Evolutionary conservation across 352 stramenopile genomes (phyloP).

Genomic region (Phytophthora tubulina): DNA sequence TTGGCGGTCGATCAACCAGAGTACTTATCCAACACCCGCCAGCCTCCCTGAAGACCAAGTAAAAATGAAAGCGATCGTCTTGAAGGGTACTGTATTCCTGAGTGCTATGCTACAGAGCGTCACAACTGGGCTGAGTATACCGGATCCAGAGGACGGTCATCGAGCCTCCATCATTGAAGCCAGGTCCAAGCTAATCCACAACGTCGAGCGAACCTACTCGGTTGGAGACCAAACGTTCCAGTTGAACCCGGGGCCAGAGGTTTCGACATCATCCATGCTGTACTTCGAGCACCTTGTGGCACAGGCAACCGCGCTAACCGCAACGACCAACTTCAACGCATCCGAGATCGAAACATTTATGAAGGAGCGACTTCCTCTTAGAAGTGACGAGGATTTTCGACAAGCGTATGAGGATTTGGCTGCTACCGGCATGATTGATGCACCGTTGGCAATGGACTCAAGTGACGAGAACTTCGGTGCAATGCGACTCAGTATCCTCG

Average conservation of each 20-base stretch:
- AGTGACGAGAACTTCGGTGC: constrained; percentile 52
- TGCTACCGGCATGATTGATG: constrained; percentile 21
- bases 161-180: constrained; percentile 34
- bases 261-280: constrained; percentile 37
- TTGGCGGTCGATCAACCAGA: constrained; percentile 13
- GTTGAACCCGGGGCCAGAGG: constrained; percentile 32
- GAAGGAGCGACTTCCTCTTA: constrained; percentile 28
- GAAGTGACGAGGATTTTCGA: constrained; percentile 22
- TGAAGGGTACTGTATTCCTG: constrained; percentile 16
- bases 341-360: constrained; percentile 36
- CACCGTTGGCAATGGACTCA: constrained; percentile 38
- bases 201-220: constrained; percentile 38
- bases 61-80: constrained; percentile 2
- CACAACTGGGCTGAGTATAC: constrained; percentile 25
- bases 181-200: constrained; percentile 38
- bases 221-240: constrained; percentile 37
- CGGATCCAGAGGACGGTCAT: constrained; percentile 37
- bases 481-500: constrained; percentile 46
- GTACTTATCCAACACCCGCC: neutral
- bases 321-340: constrained; percentile 34
- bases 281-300: constrained; percentile 40
- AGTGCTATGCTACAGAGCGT: neutral
- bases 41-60: neutral
- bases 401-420: constrained; percentile 38
- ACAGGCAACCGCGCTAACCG: constrained; percentile 32